Conservation (phyloP, 106 monocot genomes). For the Dendrobium chrysotoxum region DNA sequence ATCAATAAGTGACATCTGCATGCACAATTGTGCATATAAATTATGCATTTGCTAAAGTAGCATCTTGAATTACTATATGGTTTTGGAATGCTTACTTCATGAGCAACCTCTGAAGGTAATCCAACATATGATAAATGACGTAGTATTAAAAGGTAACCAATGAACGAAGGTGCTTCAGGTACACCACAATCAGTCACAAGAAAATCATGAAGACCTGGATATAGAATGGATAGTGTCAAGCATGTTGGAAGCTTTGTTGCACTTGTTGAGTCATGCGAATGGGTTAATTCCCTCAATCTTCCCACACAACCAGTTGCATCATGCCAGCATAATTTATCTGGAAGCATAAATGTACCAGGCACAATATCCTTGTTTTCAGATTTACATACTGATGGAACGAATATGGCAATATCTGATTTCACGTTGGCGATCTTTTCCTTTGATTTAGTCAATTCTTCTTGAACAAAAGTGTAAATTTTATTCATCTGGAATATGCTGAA, state of each 20-base stretch:
- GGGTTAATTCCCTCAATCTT: constrained; percentile 11
- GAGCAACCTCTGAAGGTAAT: constrained; percentile 41
- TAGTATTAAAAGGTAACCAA: constrained; percentile 35
- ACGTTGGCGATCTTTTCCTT: constrained; percentile 17
- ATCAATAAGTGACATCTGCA: not conserved
- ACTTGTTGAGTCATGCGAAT: not conserved
- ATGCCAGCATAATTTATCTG: constrained; percentile 47
- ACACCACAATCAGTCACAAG: constrained; percentile 44
- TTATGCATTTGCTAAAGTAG: not conserved
- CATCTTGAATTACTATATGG: not conserved
- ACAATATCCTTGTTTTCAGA: constrained; percentile 13
- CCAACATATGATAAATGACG: constrained; percentile 24
- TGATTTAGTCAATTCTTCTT: constrained; percentile 13
- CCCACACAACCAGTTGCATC: constrained; percentile 56
- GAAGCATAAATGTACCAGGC: constrained; percentile 35
- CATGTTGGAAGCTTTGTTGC: not conserved
- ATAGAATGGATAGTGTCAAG: constrained; percentile 20
- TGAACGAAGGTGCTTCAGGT: constrained; percentile 21
- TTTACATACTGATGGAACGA: constrained; percentile 26
- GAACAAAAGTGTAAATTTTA: constrained; percentile 45
- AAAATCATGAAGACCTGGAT: constrained; percentile 51
- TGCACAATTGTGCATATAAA: not conserved
- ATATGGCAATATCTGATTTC: constrained; percentile 26
- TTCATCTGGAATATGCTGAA: constrained; percentile 45
- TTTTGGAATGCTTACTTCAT: constrained; percentile 20